Evolutionary conservation across 768 basidiomycete species (phyloP), one percentile per base, ranked within the genome.

Genomic region (Lactarius hatsudake): DNA sequence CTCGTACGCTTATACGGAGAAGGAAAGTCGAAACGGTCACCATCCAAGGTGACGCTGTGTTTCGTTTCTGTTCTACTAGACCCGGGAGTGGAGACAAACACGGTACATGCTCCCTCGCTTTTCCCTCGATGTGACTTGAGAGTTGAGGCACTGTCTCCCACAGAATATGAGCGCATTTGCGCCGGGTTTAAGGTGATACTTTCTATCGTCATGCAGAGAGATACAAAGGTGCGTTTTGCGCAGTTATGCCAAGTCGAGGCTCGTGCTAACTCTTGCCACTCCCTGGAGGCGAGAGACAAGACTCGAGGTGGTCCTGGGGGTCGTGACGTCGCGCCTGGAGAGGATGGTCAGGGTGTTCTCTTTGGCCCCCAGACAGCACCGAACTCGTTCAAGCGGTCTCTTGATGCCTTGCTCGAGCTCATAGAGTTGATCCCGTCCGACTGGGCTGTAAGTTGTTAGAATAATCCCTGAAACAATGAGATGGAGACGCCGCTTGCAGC

Each of bases 21-120:
- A 68, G 38, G 36, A 64, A 56, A 51, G 51, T 26, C 18, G 53
- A 68, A 26, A 10, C 53, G 2, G 59, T 68, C n/a, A 65, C 51
- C 6, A 55, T 68, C 2, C 53, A 54, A 53, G 63, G 67, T 32
- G 63, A 65, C 12, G 42, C 53, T 7, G 34, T 68, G 9, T 20
- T 43, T 23, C 67, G 63, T 13, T 58, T 54, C 32, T 54, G 48
- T 23, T 32, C 63, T 17, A 32, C 48, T 3, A 68, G 34, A 48
- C 38, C 58, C 12, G 67, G 59, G 26, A n/a, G 53, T 5, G 63
- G 63, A n/a, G 63, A 68, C 28, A 68, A 43, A 43, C 28, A 65
- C 10, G 63, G 67, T 65, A 26, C 26, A 57, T 45, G 4, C 53
- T 38, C 26, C 48, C 18, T 59, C 4, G 4, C 42, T 26, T 38